Conservation (phyloP, 2,329 filamentous ascomycete species). For the Diaporthe citriasiana region DNA sequence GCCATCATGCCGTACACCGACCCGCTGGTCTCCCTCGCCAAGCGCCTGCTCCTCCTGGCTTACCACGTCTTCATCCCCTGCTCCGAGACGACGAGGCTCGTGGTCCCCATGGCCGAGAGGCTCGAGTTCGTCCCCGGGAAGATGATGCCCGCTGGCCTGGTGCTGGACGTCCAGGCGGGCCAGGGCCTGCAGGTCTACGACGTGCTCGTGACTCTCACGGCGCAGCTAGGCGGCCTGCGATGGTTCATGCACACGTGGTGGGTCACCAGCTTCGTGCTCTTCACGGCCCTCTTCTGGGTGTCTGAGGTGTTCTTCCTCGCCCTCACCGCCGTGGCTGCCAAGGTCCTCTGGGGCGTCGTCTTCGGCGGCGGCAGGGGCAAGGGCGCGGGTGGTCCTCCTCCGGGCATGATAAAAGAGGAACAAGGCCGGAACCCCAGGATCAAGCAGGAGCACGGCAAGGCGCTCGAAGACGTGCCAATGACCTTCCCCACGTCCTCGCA, state of each 20-base stretch:
- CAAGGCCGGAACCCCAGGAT: conserved; percentile 1
- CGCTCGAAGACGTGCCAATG: conserved; percentile 41
- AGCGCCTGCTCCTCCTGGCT: conserved; percentile 73
- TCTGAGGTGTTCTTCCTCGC: conserved; percentile 78
- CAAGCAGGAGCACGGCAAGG: conserved; percentile 36
- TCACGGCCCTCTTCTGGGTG: conserved; percentile 81
- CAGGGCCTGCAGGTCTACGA: conserved; percentile 83
- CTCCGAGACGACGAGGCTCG: conserved; percentile 73
- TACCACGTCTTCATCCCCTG: conserved; percentile 78
- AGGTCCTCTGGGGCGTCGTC: conserved; percentile 67
- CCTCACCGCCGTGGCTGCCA: conserved; percentile 61
- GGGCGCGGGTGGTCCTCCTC: conserved; percentile 37
- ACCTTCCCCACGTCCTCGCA: conserved; percentile 41
- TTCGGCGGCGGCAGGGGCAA: conserved; percentile 43
- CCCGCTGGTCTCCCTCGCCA: conserved; percentile 73
- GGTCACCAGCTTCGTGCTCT: conserved; percentile 75
- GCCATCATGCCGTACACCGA: conserved; percentile 86
- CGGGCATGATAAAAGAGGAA: conserved; percentile 48
- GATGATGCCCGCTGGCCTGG: conserved; percentile 60
- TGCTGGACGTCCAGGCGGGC: conserved; percentile 77
- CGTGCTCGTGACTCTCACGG: conserved; percentile 77
- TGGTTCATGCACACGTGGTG: conserved; percentile 92
- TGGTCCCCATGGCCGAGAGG: conserved; percentile 80
- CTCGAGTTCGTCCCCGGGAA: conserved; percentile 69
- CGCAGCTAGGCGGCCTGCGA: conserved; percentile 80